These are phyloP conservation scores for Fusarium sp. DNA, from an alignment of 2,329 filamentous ascomycete species.

Conservation along the genomic window DNA sequence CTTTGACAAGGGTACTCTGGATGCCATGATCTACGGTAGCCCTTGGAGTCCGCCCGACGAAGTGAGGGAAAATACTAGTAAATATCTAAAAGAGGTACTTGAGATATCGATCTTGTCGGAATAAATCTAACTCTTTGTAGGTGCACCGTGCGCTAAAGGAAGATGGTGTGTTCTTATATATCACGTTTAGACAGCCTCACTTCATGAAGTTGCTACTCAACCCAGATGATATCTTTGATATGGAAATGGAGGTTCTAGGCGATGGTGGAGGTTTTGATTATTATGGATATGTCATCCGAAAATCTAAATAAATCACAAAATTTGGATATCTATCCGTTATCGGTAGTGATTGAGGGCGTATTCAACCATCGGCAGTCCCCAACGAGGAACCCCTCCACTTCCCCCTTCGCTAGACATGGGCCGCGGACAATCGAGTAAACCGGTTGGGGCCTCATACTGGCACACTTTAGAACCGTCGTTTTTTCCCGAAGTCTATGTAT, in stretches of 20 bases:
- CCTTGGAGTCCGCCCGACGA: not conserved
- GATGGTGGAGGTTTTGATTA: not conserved
- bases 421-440: too few relatives aligned
- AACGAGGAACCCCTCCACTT: too few relatives aligned
- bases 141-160: not conserved
- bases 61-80: not conserved
- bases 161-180: not conserved
- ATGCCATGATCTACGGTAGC: conserved; percentile 6
- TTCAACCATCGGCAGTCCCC: too few relatives aligned
- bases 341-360: too few relatives aligned
- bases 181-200: conserved; percentile 6
- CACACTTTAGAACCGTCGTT: too few relatives aligned
- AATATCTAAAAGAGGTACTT: not conserved
- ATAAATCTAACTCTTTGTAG: not conserved
- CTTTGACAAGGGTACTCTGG: not conserved
- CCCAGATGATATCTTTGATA: not conserved
- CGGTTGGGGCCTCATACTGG: too few relatives aligned
- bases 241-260: not conserved
- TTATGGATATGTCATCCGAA: not conserved
- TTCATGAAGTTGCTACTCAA: not conserved
- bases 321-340: too few relatives aligned
- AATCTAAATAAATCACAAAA: not conserved
- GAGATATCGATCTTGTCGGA: rapidly evolving
- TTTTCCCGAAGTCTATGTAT: too few relatives aligned
- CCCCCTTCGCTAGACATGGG: too few relatives aligned